Base-by-base conservation (phyloP, 1,139 yeast species). In the Candida sp. region DNA sequence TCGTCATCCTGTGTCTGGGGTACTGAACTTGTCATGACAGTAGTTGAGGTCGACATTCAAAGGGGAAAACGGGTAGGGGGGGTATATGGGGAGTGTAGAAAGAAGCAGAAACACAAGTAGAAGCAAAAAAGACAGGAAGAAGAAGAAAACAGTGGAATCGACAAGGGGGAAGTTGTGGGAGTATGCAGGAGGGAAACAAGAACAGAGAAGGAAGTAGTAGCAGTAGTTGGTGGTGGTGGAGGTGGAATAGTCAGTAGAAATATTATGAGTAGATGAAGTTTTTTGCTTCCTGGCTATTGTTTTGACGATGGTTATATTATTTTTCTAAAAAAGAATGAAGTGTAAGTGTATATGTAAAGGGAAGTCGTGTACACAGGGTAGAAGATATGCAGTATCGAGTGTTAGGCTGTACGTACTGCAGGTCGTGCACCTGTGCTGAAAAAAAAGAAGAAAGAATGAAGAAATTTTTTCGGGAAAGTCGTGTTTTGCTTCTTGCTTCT, bases 1-100 rank as follows among this genome's bases (percentile, higher is more conserved):
- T 69, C 70, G 31, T 46, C 39, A 17, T 17, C 17, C 17, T 17
- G 17, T 34, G 32, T 5, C 17, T 27, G 6, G 7, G 38, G 38
- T 4, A 33, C n/a, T 23, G 45, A 23, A 17, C 45, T 25, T 26
- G 38, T 33, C 38, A 26, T 42, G 4, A 42, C 8, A 12, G 44
- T 42, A 23, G 44, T 40, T 28, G 25, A 28, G 5, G 26, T 12
- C 7, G 43, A 27, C 34, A 27, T 27, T 30, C 32, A 40, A 23
- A 32, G 5, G 12, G 35, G 12, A 32, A 8, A 32, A 32, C 7
- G 35, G 25, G 27, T 7, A 39, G 27, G 27, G 17, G 25, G 31
- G 23, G 31, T 31, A 30, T 8, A 31, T 22, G 12, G 32, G 22
- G 31, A 17, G 23, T 5, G 23, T 5, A 31, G 7, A 22, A 17